Evolutionary conservation across 179 eudicot species (phyloP).

Genomic region (Beta macrorhiza): DNA sequence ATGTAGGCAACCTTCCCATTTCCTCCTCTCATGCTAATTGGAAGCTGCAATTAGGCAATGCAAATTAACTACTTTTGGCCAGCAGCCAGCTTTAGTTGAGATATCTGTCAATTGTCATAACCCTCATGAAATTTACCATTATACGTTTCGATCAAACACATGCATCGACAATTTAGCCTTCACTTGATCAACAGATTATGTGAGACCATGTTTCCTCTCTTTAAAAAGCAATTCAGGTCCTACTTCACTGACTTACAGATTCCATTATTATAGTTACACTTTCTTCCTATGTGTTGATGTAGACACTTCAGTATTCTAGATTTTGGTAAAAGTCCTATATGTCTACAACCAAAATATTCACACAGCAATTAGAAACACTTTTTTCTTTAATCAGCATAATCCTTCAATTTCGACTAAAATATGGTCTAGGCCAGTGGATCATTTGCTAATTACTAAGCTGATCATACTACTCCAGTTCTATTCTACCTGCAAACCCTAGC

Average conservation of each 20-base stretch:
- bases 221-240: neutral
- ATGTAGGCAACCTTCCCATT: slow-evolving; percentile 97
- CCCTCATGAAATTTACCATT: neutral
- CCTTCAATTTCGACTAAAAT: neutral
- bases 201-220: neutral
- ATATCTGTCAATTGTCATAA: neutral
- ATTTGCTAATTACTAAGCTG: neutral
- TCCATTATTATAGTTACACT: neutral
- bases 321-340: neutral
- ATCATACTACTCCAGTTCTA: neutral
- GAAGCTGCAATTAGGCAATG: slow-evolving; percentile 58
- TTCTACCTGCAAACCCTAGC: neutral
- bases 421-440: neutral
- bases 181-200: neutral
- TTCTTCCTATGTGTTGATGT: neutral
- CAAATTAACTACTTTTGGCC: neutral
- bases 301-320: neutral
- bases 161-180: neutral
- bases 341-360: neutral
- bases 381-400: neutral
- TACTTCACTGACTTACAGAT: neutral
- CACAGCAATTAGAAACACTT: neutral
- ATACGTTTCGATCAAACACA: neutral
- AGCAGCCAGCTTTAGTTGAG: neutral
- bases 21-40: slow-evolving; percentile 83